Base-by-base conservation (phyloP, 106 monocot genomes). In the Platanthera guangdongensis region DNA sequence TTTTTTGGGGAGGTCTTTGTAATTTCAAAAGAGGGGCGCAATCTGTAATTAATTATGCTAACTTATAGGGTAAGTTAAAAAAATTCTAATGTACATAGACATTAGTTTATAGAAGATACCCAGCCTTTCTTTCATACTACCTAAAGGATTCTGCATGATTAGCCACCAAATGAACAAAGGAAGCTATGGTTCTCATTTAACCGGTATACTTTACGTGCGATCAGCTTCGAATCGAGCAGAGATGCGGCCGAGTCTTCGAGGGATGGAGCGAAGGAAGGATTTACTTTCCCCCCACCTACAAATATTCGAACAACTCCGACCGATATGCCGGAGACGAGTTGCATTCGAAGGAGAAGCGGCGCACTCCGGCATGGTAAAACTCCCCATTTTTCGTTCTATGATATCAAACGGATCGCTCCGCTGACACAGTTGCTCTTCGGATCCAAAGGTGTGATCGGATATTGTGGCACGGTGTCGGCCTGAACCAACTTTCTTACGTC, bases 211-310 rank as follows among this genome's bases (percentile, higher is more conserved):
- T 72, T 77, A 6, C 77, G 57, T 25, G 30, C 52, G 32, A 77
- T 70, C 84, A 90, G 90, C 90, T 90, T 73, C 80, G 85, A 14
- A 87, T 87, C 76, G 87, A 90, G 67, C 82, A 83, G 85, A 87
- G 83, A 73, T 78, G 82, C 70, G 90, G 82, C 18, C 82, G 80
- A 1, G 74, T 86, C 46, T 86, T 86, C 63, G 68, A 80, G 57
- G 86, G 86, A 9, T 86, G 86, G 86, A 82, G 52, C 47, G 86
- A 86, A 82, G 86, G 86, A 82, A 86, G 82, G 64, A 86, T 86
- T 65, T 86, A 82, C 62, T 86, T 86, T 59, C 86, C 86, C 47
- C 82, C 86, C 2, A 86, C 86, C 2, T 86, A 86, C 13, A 86
- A 86, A 28, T 86, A 82, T n/a, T 86, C 86, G 4, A 82, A 79